Evolutionary conservation across 192 early-diverging fungal genomes (phyloP), one percentile per base, ranked within the genome.

Genomic region (Coemansia sp.): DNA sequence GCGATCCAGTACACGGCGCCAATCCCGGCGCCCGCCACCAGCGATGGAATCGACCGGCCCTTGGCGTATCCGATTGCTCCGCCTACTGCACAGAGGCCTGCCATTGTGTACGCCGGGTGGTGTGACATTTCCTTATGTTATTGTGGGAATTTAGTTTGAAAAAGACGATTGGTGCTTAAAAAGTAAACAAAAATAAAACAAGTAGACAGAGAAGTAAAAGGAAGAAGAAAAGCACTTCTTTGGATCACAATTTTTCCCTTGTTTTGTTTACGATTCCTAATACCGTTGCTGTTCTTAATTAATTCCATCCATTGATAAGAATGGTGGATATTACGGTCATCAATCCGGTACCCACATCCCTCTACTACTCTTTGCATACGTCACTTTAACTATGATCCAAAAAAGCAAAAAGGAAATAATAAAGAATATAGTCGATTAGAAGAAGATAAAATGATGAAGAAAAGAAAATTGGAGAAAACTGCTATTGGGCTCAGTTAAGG

Each of bases 11-110:
- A 82, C 12, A 73, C 49, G 1, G 79, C 74, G 0, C 79, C 79
- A 13, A 82, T 76, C 9, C 79, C 66, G 11, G 69, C 66, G 1
- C 79, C 79, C 9, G 79, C 79, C 1, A 82, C 74, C 21, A 82
- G 64, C 47, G 79, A 82, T 3, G 74, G 74, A 16, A 82, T 36
- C 42, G 79, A 82, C 32, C 66, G 63, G 61, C 79, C 79, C 71
- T 82, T 82, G 45, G 65, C 67, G 22, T 68, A 76, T n/a, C 79
- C 79, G 21, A 82, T 82, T 3, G 71, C 60, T 5, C 79, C 79
- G 46, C 79, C 79, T 4, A 80, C 48, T 41, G 73, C 72, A 55
- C 78, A 80, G 63, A 80, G 48, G 2, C 72, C 78, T 40, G 78
- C 78, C 78, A 80, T 80, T 6, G 66, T 59, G 60, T 80, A 80